Evolutionary conservation across 331 rosid species (phyloP).

Genomic region (Malus hybrid): DNA sequence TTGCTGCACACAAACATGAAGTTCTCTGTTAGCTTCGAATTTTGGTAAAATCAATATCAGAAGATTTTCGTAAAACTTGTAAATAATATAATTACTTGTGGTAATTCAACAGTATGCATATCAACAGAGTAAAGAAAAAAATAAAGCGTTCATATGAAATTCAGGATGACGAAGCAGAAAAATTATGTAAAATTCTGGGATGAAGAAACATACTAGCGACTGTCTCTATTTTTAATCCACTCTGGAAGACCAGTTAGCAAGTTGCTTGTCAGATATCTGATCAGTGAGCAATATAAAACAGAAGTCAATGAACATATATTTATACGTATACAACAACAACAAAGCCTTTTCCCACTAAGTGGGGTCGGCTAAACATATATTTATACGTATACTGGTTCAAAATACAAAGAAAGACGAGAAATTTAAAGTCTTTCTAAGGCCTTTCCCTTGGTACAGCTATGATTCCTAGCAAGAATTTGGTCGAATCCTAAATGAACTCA

Average conservation of each 20-base stretch:
- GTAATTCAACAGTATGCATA: no score
- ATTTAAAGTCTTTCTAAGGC: background rate
- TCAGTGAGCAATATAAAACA: background rate
- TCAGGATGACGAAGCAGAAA: background rate
- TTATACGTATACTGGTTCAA: background rate
- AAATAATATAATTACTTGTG: background rate
- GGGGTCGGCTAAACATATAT: no score
- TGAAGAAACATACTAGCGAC: background rate
- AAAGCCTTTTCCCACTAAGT: no score
- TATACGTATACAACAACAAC: background rate
- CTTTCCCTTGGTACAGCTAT: background rate
- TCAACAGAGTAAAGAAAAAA: no score
- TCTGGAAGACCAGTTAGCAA: slow-evolving; percentile 19
- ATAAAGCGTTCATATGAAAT: background rate
- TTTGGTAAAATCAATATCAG: background rate
- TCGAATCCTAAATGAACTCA: background rate
- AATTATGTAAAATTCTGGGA: background rate
- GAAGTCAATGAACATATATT: background rate
- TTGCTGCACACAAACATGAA: slow-evolving; percentile 7
- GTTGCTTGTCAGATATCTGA: slow-evolving; percentile 26
- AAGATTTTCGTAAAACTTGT: background rate
- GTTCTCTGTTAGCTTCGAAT: background rate
- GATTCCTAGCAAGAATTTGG: background rate
- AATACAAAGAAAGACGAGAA: background rate
- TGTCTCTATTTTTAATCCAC: slow-evolving; percentile 9